Percentiles rank a stretch among this genome's conserved stretches.
Evolutionary conservation across 768 basidiomycete genomes (phyloP).

Genomic region (Tricholoma sp.): DNA sequence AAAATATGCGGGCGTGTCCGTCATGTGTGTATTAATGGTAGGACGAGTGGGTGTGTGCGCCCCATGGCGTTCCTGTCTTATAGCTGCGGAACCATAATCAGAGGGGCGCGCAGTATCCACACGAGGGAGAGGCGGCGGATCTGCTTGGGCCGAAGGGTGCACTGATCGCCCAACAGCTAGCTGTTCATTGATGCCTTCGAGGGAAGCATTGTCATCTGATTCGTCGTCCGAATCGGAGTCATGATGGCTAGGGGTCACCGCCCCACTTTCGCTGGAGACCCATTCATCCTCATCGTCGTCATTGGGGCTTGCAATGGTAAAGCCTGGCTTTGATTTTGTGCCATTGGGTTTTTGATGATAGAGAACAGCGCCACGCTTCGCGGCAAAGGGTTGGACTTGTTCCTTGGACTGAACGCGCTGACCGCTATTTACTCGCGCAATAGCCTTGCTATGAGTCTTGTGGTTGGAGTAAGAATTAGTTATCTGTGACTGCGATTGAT

Average conservation of each 20-base stretch:
- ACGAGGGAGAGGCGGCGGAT: constrained; percentile 21
- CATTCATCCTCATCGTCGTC: constrained; percentile 64
- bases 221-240: constrained; percentile 42
- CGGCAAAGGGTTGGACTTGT: constrained; percentile 20
- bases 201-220: constrained; percentile 27
- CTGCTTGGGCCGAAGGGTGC: constrained; percentile 3
- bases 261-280: constrained; percentile 76
- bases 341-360: constrained; percentile 23
- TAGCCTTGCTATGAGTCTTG: constrained; percentile 23
- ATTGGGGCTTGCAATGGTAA: constrained; percentile 50
- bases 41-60: constrained; percentile 13
- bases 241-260: constrained; percentile 54
- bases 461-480: constrained; percentile 6
- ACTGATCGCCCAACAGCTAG: constrained; percentile 13
- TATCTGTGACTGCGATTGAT: constrained; percentile 11
- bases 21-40: constrained; percentile 11
- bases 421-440: constrained; percentile 27
- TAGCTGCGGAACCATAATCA: constrained; percentile 21
- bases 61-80: constrained; percentile 5
- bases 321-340: constrained; percentile 43
- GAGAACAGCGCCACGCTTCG: constrained; percentile 18
- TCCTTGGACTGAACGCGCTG: constrained; percentile 33
- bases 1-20: constrained; percentile 2
- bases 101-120: constrained; percentile 33
- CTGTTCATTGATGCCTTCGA: constrained; percentile 17